phyloP scores from a whole-genome alignment of 2,329 filamentous ascomycete genomes.

The Clonostachys rosea region DNA sequence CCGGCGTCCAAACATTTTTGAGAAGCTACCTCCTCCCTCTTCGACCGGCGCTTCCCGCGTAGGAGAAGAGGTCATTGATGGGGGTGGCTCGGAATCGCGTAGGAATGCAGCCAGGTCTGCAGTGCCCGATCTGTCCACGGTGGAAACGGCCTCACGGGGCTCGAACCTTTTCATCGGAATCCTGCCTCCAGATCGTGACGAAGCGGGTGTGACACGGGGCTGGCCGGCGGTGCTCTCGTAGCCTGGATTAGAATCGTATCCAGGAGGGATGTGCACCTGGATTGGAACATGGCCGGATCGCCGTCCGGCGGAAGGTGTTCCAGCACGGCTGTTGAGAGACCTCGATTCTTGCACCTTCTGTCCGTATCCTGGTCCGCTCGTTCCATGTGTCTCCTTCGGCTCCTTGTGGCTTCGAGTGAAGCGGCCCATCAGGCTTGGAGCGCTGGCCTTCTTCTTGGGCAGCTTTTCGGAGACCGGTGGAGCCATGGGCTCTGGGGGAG shows the following conservation, averaged over 20 bases:
- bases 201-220: conserved; percentile 9
- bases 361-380: neutral
- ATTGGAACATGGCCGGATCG: conserved; percentile 45
- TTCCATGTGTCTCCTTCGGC: conserved; percentile 3
- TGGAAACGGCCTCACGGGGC: conserved; percentile 44
- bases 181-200: conserved; percentile 25
- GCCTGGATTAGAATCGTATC: conserved; percentile 15
- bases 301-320: conserved; percentile 9
- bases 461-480: conserved; percentile 23
- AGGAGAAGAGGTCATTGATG: conserved; percentile 19
- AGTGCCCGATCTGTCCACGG: conserved; percentile 59
- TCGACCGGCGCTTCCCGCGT: conserved; percentile 24
- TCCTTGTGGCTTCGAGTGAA: conserved; percentile 36
- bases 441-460: conserved; percentile 61
- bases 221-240: conserved; percentile 2
- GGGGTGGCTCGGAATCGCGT: conserved; percentile 61
- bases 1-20: conserved; percentile 43
- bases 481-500: conserved; percentile 47
- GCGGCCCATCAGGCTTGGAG: conserved; percentile 57
- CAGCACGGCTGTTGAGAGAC: conserved; percentile 32
- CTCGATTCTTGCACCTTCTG: conserved; percentile 15
- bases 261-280: conserved; percentile 41
- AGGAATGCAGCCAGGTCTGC: conserved; percentile 71
- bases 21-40: conserved; percentile 29
- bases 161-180: conserved; percentile 55